Percentiles rank a stretch among this genome's conserved stretches.
phyloP scores from a whole-genome alignment of 2,329 filamentous ascomycete species.

The Beauveria varroae region DNA sequence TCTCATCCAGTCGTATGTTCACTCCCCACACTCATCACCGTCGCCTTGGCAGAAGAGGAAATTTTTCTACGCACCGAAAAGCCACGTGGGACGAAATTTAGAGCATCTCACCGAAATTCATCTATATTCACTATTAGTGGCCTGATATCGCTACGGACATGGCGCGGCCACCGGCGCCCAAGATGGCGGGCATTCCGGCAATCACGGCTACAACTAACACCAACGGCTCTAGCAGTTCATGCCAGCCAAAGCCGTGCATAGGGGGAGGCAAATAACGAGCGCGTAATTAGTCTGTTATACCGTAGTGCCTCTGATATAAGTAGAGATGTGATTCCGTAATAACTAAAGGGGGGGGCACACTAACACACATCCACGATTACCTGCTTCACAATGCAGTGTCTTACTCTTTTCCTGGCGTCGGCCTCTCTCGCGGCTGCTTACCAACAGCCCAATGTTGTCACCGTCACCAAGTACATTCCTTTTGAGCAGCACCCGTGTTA shows the following conservation, averaged over 20 bases:
- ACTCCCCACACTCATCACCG: neutral
- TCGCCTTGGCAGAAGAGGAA: too few species aligned
- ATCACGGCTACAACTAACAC: neutral
- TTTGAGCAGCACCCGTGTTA: conserved; percentile 10
- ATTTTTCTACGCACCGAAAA: too few species aligned
- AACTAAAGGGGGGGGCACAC: neutral
- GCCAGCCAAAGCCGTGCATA: neutral
- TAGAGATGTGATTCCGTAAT: neutral
- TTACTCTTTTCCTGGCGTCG: neutral
- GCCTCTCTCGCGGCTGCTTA: neutral
- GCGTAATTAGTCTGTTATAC: neutral
- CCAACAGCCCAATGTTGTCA: neutral
- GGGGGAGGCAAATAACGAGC: neutral
- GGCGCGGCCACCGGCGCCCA: neutral
- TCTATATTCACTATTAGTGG: neutral
- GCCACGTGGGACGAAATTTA: too few species aligned
- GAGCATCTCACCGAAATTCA: neutral
- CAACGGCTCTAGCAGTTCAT: neutral
- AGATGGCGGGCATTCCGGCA: neutral
- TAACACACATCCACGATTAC: neutral
- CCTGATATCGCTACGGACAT: neutral
- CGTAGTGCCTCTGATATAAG: neutral
- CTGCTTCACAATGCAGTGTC: neutral
- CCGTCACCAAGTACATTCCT: conserved; percentile 7
- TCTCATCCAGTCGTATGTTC: too few species aligned